These are phyloP conservation scores for Penicillium sclerotigenum DNA, from an alignment of 2,329 filamentous ascomycete species.

Conservation along the genomic window DNA sequence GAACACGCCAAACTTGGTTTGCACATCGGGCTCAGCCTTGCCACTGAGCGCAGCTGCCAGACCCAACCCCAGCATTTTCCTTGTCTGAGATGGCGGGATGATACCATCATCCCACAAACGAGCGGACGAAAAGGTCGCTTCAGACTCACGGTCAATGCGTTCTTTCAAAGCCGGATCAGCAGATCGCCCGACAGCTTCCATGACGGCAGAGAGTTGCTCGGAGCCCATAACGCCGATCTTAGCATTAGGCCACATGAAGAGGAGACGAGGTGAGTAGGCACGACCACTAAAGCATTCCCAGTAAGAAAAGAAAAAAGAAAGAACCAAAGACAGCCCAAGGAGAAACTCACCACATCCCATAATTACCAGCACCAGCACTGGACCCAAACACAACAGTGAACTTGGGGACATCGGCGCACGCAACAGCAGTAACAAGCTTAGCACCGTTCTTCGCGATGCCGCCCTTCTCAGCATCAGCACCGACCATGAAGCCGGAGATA, in stretches of 20 bases:
- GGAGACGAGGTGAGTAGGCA: slow-evolving; percentile 83
- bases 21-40: slow-evolving; percentile 56
- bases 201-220: slow-evolving; percentile 86
- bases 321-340: background rate
- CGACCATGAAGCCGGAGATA: slow-evolving; percentile 98
- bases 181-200: slow-evolving; percentile 87
- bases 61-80: slow-evolving; percentile 69
- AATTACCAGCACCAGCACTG: slow-evolving; percentile 91
- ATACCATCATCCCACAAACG: slow-evolving; percentile 88
- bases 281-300: slow-evolving; percentile 58
- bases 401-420: slow-evolving; percentile 91
- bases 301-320: slow-evolving; percentile 8
- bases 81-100: slow-evolving; percentile 73
- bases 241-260: slow-evolving; percentile 99
- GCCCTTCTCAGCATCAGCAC: slow-evolving; percentile 82
- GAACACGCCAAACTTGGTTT: slow-evolving; percentile 74
- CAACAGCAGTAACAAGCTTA: slow-evolving; percentile 92
- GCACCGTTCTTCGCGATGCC: slow-evolving; percentile 98
- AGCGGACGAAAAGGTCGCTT: slow-evolving; percentile 83
- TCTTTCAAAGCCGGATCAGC: slow-evolving; percentile 76
- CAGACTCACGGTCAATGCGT: slow-evolving; percentile 85
- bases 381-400: slow-evolving; percentile 95
- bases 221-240: slow-evolving; percentile 93
- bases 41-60: slow-evolving; percentile 69
- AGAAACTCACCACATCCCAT: slow-evolving; percentile 77